phyloP scores from a whole-genome alignment of 371 early-diverging fungal species.

The Mucor piriformis region DNA sequence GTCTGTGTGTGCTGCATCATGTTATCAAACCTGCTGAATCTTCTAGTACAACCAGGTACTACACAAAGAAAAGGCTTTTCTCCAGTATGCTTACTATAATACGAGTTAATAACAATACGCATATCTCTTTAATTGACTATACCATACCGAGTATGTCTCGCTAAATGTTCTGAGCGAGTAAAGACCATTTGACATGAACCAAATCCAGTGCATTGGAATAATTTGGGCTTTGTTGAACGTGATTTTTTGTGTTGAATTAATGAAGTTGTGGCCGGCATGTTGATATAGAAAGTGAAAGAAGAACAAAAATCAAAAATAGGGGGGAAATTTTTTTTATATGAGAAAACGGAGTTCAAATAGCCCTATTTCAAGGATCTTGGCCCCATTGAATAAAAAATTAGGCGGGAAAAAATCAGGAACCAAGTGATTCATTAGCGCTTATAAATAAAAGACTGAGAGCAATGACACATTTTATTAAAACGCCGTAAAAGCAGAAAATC shows the following conservation, averaged over 20 bases:
- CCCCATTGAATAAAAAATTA: neutral
- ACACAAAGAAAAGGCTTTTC: conserved; percentile 67
- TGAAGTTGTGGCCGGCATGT: conserved; percentile 15
- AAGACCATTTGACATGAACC: conserved; percentile 64
- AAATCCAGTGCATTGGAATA: conserved; percentile 62
- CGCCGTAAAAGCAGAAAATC: too few species aligned
- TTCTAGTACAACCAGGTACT: conserved; percentile 59
- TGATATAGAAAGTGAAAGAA: conserved; percentile 4
- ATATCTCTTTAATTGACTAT: neutral
- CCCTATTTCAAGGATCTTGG: conserved; percentile 5
- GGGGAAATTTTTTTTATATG: conserved; percentile 1
- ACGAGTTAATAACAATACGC: conserved; percentile 4
- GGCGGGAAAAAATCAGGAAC: conserved; percentile 7
- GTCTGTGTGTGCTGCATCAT: conserved; percentile 71
- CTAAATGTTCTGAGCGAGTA: conserved; percentile 64
- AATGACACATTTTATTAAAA: too few species aligned
- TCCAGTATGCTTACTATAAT: conserved; percentile 58
- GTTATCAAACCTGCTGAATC: conserved; percentile 65
- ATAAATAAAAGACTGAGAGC: too few species aligned
- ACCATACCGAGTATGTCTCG: conserved; percentile 56
- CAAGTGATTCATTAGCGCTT: neutral
- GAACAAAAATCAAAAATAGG: neutral
- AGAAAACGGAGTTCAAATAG: conserved; percentile 2
- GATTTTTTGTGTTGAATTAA: conserved; percentile 10
- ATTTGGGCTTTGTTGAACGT: conserved; percentile 41